Base-by-base conservation (phyloP, 73 alveolate genomes). In the Symbiodinium pilosum region DNA sequence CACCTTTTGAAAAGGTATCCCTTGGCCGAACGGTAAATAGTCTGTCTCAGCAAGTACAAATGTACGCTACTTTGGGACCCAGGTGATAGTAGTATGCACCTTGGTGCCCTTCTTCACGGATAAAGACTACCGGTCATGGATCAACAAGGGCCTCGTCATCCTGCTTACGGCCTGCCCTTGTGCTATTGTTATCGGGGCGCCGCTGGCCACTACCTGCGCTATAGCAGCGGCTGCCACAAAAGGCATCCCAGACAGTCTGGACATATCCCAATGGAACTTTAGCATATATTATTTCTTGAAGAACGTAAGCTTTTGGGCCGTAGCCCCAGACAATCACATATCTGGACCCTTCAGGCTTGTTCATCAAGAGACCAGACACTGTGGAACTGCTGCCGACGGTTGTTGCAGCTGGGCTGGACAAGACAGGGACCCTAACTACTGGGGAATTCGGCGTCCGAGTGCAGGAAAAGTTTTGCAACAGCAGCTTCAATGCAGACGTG, bases 141-240 rank as follows among this genome's bases (percentile, higher is more conserved):
- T 34, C 43, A 54, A 54, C 26, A 83, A 83, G 18, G 94, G 94
- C 30, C 32, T 87, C 52, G 94, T 87, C 86, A 87, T 87, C 75
- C 86, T 87, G 26, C 86, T 87, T 42, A 87, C 94, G 3, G 94
- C 94, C 41, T 87, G 94, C 20, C 94, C 94, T 64, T 87, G 94
- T 28, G 94, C 94, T 2, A n/a, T 87, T 24, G 94, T 87, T 24
- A 87, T 87, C 41, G 94, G 94, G 21, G 94, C 94, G n/a, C 94
- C 94, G 6, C 28, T 87, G 44, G 94, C 94, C 1, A 87, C 94
- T 11, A 87, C 94, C 42, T 87, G 94, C 28, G 94, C 94, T 30
- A 87, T 87, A 12, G 94, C 94, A 32, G 94, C 94, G 11, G 94
- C 94, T 2, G 94, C 94, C 0, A 59, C 94, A 2, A 40, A 41